A percentile compares a stretch with the other conserved stretches of the same genome.
These are phyloP conservation scores for Drosera capensis DNA, from an alignment of 148 eudicot genomes.

Conservation along the genomic window DNA sequence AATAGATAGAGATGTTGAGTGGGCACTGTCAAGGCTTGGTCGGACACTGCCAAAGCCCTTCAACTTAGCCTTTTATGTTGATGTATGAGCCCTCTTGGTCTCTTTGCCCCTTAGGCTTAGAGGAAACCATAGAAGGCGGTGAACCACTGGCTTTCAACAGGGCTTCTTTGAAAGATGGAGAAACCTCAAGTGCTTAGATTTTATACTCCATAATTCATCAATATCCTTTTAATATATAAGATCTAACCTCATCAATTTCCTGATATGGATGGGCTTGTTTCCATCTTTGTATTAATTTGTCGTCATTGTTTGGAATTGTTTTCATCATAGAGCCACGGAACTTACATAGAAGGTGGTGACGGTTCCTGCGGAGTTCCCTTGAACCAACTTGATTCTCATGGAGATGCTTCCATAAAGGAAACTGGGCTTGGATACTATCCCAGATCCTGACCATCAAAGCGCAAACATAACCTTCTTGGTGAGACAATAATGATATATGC, in stretches of 20 bases:
- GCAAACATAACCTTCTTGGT: background rate
- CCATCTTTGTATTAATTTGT: background rate
- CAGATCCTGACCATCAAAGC: constrained; percentile 11
- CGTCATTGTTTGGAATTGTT: background rate
- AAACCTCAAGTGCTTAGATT: no score
- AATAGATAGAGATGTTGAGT: background rate
- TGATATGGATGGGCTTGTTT: background rate
- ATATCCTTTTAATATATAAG: no score
- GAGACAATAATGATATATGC: background rate
- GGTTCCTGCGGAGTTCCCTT: constrained; percentile 24
- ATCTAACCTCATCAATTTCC: no score
- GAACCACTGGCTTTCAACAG: no score
- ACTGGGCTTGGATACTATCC: constrained; percentile 9
- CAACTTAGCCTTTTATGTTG: no score
- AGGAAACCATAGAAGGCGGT: no score
- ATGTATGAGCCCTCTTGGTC: no score
- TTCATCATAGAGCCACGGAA: background rate
- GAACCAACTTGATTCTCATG: constrained; percentile 15
- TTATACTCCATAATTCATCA: no score
- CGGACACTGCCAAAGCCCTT: background rate
- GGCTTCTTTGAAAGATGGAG: no score
- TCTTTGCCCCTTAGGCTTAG: no score
- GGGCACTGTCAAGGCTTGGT: background rate
- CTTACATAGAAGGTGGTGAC: constrained; percentile 20
- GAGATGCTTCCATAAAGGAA: constrained; percentile 16